Evolutionary conservation across 2,329 filamentous ascomycete genomes (phyloP).

Genomic region (Malbranchea zuffiana): DNA sequence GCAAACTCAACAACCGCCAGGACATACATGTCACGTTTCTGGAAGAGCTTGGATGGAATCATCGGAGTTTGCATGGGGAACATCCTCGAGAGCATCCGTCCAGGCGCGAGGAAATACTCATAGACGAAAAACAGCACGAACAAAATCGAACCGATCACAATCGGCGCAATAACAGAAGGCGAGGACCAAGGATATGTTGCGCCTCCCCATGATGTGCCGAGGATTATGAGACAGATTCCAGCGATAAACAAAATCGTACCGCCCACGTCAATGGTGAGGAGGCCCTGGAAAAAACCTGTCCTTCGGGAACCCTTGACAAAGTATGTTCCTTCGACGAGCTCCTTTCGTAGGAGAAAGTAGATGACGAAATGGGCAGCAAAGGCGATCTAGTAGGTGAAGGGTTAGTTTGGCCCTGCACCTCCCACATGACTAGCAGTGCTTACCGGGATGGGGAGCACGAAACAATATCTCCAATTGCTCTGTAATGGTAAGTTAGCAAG

Average conservation of each 20-base stretch:
- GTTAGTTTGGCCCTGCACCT: too few species aligned
- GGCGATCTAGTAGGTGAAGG: constrained; percentile 28
- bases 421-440: constrained; percentile 15
- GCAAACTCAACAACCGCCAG: constrained; percentile 53
- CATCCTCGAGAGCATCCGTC: constrained; percentile 35
- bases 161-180: constrained; percentile 39
- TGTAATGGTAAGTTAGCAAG: constrained; percentile 36
- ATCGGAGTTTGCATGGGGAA: constrained; percentile 50
- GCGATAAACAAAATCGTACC: constrained; percentile 48
- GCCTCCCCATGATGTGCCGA: constrained; percentile 48
- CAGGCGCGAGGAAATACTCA: constrained; percentile 46
- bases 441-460: constrained; percentile 52
- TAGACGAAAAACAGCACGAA: constrained; percentile 39
- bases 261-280: constrained; percentile 46
- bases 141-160: constrained; percentile 38
- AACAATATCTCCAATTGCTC: constrained; percentile 55
- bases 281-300: constrained; percentile 34
- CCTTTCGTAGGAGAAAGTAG: constrained; percentile 47
- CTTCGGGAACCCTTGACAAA: constrained; percentile 26
- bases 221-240: constrained; percentile 44
- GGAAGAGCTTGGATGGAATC: constrained; percentile 52
- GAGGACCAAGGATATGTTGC: constrained; percentile 44
- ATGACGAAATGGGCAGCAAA: constrained; percentile 43
- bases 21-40: constrained; percentile 48
- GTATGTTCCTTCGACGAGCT: constrained; percentile 45